Evolutionary conservation across 768 basidiomycete genomes (phyloP).

Genomic region (Cystobasidiopsis lactophilus): DNA sequence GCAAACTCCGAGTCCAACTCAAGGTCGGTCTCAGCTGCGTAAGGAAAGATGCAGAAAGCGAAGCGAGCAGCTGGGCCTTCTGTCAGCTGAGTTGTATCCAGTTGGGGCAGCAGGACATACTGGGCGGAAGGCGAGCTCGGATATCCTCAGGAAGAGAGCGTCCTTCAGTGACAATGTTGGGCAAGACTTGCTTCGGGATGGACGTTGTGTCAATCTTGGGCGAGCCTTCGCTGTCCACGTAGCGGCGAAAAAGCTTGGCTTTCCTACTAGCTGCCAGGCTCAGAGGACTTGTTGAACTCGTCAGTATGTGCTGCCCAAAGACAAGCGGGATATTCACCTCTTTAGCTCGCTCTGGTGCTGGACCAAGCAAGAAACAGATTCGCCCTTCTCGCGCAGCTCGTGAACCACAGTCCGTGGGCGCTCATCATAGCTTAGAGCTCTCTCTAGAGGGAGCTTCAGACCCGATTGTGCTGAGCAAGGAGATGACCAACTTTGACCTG

Average conservation of each 20-base stretch:
- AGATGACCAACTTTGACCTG: background rate
- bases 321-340: background rate
- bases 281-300: background rate
- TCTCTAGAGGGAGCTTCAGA: background rate
- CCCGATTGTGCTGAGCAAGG: background rate
- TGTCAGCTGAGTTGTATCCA: too few species aligned
- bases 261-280: background rate
- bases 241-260: background rate
- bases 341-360: constrained; percentile 1
- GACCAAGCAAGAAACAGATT: background rate
- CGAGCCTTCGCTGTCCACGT: background rate
- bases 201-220: background rate
- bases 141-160: background rate
- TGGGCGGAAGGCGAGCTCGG: background rate
- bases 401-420: background rate
- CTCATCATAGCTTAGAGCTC: background rate
- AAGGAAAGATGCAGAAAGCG: background rate
- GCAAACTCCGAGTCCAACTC: background rate
- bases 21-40: background rate
- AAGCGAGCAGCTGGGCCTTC: too few species aligned
- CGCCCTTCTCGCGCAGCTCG: background rate
- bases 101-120: background rate
- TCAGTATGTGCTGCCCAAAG: background rate
- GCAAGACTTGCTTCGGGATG: background rate
- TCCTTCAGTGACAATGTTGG: background rate